These are phyloP conservation scores for Pythium rishiriense DNA, from an alignment of 352 stramenopile species.

Conservation along the genomic window DNA sequence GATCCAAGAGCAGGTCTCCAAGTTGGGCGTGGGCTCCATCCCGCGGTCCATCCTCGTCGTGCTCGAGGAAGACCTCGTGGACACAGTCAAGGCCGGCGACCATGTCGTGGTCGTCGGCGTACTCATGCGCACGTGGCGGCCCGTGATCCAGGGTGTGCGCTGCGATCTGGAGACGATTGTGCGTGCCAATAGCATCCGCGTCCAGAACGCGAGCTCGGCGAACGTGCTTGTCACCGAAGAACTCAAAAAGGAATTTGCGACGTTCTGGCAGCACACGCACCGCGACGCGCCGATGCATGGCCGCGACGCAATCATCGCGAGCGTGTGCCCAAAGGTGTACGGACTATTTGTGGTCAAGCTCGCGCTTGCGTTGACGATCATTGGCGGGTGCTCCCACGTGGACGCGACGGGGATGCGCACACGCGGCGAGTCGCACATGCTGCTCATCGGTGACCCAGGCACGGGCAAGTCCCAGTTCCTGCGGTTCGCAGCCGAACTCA, in stretches of 20 bases:
- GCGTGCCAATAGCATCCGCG: conserved; percentile 69
- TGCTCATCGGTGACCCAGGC: conserved; percentile 78
- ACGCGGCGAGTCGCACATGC: conserved; percentile 83
- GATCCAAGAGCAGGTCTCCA: conserved; percentile 95
- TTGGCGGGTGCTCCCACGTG: conserved; percentile 85
- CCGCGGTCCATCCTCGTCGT: conserved; percentile 95
- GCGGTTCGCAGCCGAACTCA: conserved; percentile 94
- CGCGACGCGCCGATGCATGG: conserved; percentile 48
- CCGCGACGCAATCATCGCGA: conserved; percentile 91
- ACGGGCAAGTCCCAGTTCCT: conserved; percentile 96
- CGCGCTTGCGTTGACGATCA: conserved; percentile 90
- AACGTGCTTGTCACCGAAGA: conserved; percentile 75
- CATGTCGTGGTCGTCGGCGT: conserved; percentile 93
- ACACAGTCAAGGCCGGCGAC: conserved; percentile 93
- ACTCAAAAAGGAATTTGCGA: conserved; percentile 89
- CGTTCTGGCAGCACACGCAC: conserved; percentile 81
- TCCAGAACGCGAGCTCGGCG: conserved; percentile 65
- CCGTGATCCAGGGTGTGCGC: conserved; percentile 70
- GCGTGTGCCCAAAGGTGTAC: conserved; percentile 95
- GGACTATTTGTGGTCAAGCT: conserved; percentile 94
- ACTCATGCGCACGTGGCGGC: conserved; percentile 93
- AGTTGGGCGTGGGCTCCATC: conserved; percentile 90
- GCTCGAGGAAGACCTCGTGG: conserved; percentile 87
- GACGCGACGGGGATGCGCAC: conserved; percentile 76
- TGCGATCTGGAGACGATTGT: conserved; percentile 91